These are phyloP conservation scores for Cladorrhinum sp. DNA, from an alignment of 2,329 filamentous ascomycete species.

Conservation along the genomic window DNA sequence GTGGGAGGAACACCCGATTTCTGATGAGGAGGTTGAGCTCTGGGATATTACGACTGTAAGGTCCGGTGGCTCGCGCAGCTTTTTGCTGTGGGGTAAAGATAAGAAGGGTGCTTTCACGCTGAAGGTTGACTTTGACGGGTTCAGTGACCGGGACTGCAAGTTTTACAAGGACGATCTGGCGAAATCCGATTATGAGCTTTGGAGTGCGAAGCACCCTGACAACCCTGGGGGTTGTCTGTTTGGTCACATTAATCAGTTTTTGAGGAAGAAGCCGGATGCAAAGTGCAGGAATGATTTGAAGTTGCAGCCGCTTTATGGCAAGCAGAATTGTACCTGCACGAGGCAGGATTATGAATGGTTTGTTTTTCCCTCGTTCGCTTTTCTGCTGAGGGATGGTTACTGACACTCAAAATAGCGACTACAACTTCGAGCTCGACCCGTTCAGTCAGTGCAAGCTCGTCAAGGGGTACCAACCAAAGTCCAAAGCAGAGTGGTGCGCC, in stretches of 20 bases:
- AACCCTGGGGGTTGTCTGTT: conserved; percentile 82
- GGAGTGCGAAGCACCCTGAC: conserved; percentile 81
- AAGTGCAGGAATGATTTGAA: conserved; percentile 79
- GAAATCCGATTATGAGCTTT: conserved; percentile 74
- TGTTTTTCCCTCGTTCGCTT: conserved; percentile 33
- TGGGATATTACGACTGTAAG: conserved; percentile 82
- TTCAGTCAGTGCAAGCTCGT: conserved; percentile 79
- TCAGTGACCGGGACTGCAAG: conserved; percentile 71
- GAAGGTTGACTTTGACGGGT: conserved; percentile 84
- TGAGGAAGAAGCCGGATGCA: conserved; percentile 78
- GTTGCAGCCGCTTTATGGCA: conserved; percentile 68
- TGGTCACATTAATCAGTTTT: conserved; percentile 83
- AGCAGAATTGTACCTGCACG: conserved; percentile 78
- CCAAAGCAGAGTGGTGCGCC: conserved; percentile 50
- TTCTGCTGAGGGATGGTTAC: conserved; percentile 17
- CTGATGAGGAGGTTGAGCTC: conserved; percentile 67
- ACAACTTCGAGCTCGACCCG: conserved; percentile 80
- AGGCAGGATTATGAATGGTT: conserved; percentile 91
- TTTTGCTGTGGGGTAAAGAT: conserved; percentile 78
- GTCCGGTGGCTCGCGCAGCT: conserved; percentile 85
- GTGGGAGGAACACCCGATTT: conserved; percentile 76
- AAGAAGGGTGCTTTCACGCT: conserved; percentile 64
- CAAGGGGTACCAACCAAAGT: conserved; percentile 61
- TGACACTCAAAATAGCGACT: conserved; percentile 61
- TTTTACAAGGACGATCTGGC: conserved; percentile 53